phyloP scores from a whole-genome alignment of 768 basidiomycete species.

The Plicaturopsis crispa region DNA sequence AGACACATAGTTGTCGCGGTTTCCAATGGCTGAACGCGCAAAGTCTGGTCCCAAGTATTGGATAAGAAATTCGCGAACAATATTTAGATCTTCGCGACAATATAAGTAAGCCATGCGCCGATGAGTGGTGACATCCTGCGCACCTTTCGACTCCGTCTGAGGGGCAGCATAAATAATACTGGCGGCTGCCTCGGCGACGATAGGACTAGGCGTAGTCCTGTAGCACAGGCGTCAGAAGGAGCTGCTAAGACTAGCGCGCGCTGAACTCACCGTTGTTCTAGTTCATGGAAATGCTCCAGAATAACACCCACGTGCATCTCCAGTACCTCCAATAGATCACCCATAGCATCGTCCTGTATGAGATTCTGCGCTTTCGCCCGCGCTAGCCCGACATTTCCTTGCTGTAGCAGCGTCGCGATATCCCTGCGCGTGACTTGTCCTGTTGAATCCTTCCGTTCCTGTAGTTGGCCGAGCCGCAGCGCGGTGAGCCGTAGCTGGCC shows the following conservation, averaged over 20 bases:
- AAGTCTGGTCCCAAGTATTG: constrained; percentile 54
- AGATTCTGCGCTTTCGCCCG: constrained; percentile 67
- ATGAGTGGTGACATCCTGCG: neutral
- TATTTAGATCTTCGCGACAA: constrained; percentile 41
- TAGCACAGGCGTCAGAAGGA: constrained; percentile 4
- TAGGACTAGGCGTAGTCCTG: constrained; percentile 39
- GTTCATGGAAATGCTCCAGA: constrained; percentile 47
- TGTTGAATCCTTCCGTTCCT: constrained; percentile 62
- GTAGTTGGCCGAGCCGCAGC: constrained; percentile 61
- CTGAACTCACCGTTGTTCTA: constrained; percentile 39
- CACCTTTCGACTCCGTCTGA: constrained; percentile 53
- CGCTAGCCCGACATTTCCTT: constrained; percentile 54
- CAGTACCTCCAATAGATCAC: constrained; percentile 55
- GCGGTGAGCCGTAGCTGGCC: constrained; percentile 55
- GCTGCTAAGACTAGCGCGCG: constrained; percentile 1
- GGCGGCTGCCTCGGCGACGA: constrained; percentile 58
- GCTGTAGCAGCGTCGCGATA: constrained; percentile 57
- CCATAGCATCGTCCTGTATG: constrained; percentile 52
- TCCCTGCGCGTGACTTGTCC: constrained; percentile 56
- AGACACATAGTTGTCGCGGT: constrained; percentile 49
- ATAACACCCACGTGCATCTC: constrained; percentile 63
- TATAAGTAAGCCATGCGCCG: neutral
- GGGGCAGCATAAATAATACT: constrained; percentile 60
- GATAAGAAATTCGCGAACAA: constrained; percentile 45
- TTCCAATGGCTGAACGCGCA: constrained; percentile 39